Percentiles rank a stretch among this genome's conserved stretches.
Conservation (phyloP, 768 basidiomycete species). For the Lactifluus rugatus region DNA sequence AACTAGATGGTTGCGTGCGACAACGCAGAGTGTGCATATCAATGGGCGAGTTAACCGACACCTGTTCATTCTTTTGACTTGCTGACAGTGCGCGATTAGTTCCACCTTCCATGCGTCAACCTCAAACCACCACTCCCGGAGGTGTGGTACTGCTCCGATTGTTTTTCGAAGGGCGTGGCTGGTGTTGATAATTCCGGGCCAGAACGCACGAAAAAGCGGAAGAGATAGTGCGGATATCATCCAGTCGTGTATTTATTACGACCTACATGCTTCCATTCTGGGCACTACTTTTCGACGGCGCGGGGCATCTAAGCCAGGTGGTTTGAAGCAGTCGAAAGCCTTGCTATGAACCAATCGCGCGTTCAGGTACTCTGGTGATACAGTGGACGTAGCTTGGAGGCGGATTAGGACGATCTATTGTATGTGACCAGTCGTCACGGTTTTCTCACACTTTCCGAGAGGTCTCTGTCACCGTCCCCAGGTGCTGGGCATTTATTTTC, state of each 20-base stretch:
- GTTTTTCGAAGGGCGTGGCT: constrained; percentile 22
- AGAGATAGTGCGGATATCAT: constrained; percentile 24
- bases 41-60: constrained; percentile 15
- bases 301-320: not conserved
- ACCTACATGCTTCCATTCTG: not conserved
- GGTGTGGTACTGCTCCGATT: constrained; percentile 51
- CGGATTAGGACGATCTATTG: too few species aligned
- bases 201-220: constrained; percentile 19
- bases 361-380: not conserved
- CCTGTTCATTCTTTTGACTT: not conserved
- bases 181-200: constrained; percentile 11
- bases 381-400: too few species aligned
- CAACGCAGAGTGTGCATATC: constrained; percentile 15
- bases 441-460: constrained; percentile 3
- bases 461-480: constrained; percentile 40
- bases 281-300: not conserved
- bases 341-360: not conserved
- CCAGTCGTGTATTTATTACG: constrained; percentile 27
- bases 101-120: constrained; percentile 53
- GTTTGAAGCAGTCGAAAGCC: not conserved
- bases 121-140: constrained; percentile 48
- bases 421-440: too few species aligned
- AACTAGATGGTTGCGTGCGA: constrained; percentile 21
- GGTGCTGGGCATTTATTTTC: constrained; percentile 75
- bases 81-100: constrained; percentile 30